A percentile compares a stretch with the other conserved stretches of the same genome.
phyloP scores from a whole-genome alignment of 1,284 basidiomycete genomes.

The Moesziomyces sp. region DNA sequence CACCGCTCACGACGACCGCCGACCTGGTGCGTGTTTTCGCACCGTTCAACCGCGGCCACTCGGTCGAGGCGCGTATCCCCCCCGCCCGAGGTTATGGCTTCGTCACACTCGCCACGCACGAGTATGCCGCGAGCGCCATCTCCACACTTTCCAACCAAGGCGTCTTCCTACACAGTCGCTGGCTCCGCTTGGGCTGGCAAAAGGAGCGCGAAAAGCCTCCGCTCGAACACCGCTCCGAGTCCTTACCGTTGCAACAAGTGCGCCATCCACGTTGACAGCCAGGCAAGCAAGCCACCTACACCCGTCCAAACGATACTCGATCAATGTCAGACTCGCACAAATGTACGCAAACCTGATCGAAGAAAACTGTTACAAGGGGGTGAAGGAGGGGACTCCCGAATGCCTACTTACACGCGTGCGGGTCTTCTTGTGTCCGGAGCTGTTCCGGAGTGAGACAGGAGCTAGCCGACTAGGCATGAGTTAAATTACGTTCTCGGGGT shows the following conservation, averaged over 20 bases:
- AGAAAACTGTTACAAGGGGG: no score
- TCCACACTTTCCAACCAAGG: slow-evolving; percentile 83
- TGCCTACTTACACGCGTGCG: no score
- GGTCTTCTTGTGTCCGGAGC: no score
- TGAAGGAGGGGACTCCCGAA: no score
- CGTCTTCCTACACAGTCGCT: slow-evolving; percentile 91
- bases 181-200: slow-evolving; percentile 98
- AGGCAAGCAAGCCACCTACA: no score
- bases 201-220: slow-evolving; percentile 74
- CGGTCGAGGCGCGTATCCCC: slow-evolving; percentile 85
- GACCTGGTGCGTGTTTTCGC: slow-evolving; percentile 96
- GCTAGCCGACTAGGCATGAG: no score
- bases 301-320: no score
- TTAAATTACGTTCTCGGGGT: no score
- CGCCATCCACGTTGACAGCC: neutral
- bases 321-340: no score
- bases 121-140: slow-evolving; percentile 96
- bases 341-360: no score
- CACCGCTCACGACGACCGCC: slow-evolving; percentile 91
- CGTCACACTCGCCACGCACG: slow-evolving; percentile 96
- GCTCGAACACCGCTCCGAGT: slow-evolving; percentile 9
- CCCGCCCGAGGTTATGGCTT: slow-evolving; percentile 97
- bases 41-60: slow-evolving; percentile 83
- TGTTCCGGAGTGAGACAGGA: no score
- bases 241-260: slow-evolving; percentile 3